These are phyloP conservation scores for Mallotus nudiflorus DNA, from an alignment of 345 rosid genomes.

Conservation along the genomic window DNA sequence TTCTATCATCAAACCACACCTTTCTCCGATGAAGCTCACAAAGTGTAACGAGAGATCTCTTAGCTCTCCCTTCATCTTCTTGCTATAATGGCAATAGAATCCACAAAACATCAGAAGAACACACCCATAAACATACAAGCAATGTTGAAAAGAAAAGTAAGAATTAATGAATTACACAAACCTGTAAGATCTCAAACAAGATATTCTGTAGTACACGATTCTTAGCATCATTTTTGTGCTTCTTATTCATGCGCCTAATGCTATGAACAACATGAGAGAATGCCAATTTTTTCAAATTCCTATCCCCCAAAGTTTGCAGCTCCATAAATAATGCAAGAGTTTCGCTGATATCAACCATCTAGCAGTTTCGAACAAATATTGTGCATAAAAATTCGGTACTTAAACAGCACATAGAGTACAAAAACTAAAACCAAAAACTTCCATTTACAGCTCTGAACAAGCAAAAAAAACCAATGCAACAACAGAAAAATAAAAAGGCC, in stretches of 20 bases:
- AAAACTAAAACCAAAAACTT: too few relatives aligned
- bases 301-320: constrained; percentile 80
- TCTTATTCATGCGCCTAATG: constrained; percentile 73
- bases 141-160: not conserved
- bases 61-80: constrained; percentile 80
- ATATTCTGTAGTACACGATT: constrained; percentile 82
- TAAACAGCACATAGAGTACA: too few relatives aligned
- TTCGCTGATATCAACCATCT: constrained; percentile 72
- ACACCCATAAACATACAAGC: not conserved
- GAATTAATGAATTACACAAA: constrained; percentile 19
- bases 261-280: constrained; percentile 81
- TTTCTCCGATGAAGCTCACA: constrained; percentile 79
- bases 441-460: too few relatives aligned
- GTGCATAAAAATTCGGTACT: too few relatives aligned
- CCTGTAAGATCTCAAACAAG: constrained; percentile 70
- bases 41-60: constrained; percentile 66
- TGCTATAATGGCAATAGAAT: constrained; percentile 40
- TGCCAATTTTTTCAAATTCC: constrained; percentile 65
- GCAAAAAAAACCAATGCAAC: too few relatives aligned
- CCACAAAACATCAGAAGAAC: constrained; percentile 1
- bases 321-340: constrained; percentile 74
- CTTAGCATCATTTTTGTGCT: constrained; percentile 64
- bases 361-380: not conserved
- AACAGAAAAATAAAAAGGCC: not conserved
- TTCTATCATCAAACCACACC: constrained; percentile 89